A percentile compares a stretch with the other conserved stretches of the same genome.
phyloP scores from a whole-genome alignment of 192 early-diverging fungal genomes.

The Dissophora globulifera region DNA sequence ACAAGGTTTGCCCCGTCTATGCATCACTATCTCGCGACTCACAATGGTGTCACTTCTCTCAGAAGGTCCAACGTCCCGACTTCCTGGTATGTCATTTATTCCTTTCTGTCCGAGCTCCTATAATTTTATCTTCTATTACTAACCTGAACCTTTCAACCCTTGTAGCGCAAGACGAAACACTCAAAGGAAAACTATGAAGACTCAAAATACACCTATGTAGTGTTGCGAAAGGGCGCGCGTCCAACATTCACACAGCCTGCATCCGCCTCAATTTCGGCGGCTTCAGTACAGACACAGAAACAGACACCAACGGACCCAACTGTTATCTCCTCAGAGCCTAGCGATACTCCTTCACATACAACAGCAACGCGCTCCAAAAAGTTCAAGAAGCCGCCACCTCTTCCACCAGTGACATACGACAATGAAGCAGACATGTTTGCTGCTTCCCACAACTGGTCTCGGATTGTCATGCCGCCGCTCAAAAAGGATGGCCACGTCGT shows the following conservation, averaged over 20 bases:
- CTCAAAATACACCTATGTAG: conserved; percentile 79
- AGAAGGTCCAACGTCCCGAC: conserved; percentile 72
- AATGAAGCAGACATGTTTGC: conserved; percentile 29
- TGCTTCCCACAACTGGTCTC: conserved; percentile 71
- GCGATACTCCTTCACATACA: too few relatives aligned
- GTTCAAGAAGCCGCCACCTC: conserved; percentile 36
- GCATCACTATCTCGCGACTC: conserved; percentile 54
- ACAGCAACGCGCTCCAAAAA: too few relatives aligned
- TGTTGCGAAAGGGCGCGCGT: conserved; percentile 74
- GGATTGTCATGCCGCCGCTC: conserved; percentile 78
- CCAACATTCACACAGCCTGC: conserved; percentile 32
- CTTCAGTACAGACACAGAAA: not conserved
- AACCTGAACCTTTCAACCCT: not conserved
- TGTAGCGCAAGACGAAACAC: conserved; percentile 72
- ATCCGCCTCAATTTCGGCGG: not conserved
- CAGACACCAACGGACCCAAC: too few relatives aligned
- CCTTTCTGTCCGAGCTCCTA: not conserved
- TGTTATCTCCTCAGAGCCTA: too few relatives aligned
- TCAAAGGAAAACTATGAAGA: conserved; percentile 76
- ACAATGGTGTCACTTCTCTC: conserved; percentile 88
- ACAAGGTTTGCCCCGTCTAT: conserved; percentile 74
- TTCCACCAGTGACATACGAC: conserved; percentile 42
- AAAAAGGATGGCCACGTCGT: conserved; percentile 83
- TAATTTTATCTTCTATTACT: not conserved
- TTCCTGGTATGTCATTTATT: conserved; percentile 19